These are phyloP conservation scores for Streptanthus diversifolius DNA, from an alignment of 345 rosid genomes.

Conservation along the genomic window DNA sequence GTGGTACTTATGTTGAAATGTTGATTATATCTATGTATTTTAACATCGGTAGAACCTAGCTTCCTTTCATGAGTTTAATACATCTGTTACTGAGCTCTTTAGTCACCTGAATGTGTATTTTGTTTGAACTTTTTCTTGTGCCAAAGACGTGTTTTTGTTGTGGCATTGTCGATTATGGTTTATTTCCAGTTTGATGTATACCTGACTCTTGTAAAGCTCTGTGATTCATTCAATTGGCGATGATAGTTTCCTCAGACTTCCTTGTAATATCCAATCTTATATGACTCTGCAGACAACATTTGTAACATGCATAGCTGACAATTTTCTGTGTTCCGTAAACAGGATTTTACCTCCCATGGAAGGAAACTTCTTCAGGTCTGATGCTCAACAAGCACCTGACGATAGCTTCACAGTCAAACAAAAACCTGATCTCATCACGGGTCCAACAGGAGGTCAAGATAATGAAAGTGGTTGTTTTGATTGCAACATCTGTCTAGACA, in stretches of 20 bases:
- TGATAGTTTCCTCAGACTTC: neutral
- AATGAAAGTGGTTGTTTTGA: conserved; percentile 48
- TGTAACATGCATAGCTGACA: neutral
- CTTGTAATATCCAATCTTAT: neutral
- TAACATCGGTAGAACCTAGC: neutral
- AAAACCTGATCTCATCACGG: conserved; percentile 34
- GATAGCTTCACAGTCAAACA: conserved; percentile 32
- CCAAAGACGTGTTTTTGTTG: neutral
- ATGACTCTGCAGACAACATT: neutral
- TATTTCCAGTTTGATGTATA: neutral
- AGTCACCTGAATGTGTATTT: neutral
- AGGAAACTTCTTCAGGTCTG: conserved; percentile 38
- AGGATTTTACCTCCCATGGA: conserved; percentile 40
- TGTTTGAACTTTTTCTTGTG: neutral
- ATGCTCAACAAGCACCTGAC: conserved; percentile 34
- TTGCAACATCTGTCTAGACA: conserved; percentile 78
- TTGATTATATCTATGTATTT: neutral
- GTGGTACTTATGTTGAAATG: neutral
- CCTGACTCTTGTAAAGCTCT: neutral
- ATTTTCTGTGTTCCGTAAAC: conserved; percentile 7
- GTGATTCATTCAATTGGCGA: neutral
- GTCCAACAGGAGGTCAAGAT: conserved; percentile 3
- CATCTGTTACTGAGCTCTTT: neutral
- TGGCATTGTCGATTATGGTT: neutral
- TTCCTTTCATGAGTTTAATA: neutral